Base-by-base conservation (phyloP, 2,329 filamentous ascomycete genomes). In the Fusarium illudens region DNA sequence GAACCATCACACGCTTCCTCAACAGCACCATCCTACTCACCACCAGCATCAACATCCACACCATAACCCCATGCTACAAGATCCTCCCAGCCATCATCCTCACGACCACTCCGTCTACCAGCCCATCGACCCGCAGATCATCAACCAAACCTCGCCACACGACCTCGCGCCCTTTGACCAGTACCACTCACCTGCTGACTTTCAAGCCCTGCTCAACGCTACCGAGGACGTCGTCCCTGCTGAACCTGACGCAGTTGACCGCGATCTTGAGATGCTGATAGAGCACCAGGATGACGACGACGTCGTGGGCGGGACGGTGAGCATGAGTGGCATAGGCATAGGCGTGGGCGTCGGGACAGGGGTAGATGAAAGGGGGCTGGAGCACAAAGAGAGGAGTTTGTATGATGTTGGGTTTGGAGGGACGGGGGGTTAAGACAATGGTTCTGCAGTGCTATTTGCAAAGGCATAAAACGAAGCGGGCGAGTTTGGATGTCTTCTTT, bases 91-190 rank as follows among this genome's bases (percentile, higher is more conserved):
- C 53, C 66, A 76, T 5, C 71, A 73, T 32, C 74, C 58, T 11
- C 66, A 72, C 32, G 61, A 72, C 25, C 60, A 56, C 54, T 62
- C 54, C 17, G 76, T 82, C 27, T 85, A 84, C 72, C 84, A 87
- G 55, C 86, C 85, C 25, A 87, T 88, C 74, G 86, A 88, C 71
- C 86, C 86, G n/a, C 85, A 86, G 68, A 87, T 88, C 56, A 87
- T 87, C 69, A 83, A 70, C 61, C 56, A 73, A n/a, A 46, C 71
- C 49, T 59, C 65, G 27, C 53, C 65, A 9, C 73, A 76, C 49
- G 75, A 77, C 59, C 67, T 81, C 59, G 73, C 72, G 46, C 69
- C 77, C 20, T 84, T 84, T 62, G 79, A 80, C 53, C 76, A 81
- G 50, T 78, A 80, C 67, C 75, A 79, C 58, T 71, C 79, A 4